Percentiles rank a stretch among this genome's conserved stretches.
These are phyloP conservation scores for Mycosphaerelloides madeirae DNA, from an alignment of 2,329 filamentous ascomycete species.

Conservation along the genomic window DNA sequence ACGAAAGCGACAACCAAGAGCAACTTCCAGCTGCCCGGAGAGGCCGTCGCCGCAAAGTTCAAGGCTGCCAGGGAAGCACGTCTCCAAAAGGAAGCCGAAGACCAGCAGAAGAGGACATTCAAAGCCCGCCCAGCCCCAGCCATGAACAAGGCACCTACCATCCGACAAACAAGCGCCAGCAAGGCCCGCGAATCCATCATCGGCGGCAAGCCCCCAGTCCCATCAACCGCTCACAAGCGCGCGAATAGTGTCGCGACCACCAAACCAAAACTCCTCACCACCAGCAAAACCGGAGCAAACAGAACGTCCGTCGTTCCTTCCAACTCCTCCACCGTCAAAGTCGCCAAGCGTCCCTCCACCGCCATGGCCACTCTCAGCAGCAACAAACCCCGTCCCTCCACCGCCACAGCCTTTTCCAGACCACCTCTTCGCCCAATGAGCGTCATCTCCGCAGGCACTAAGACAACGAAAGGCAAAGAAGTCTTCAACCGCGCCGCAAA, in stretches of 20 bases:
- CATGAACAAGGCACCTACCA: conserved; percentile 24
- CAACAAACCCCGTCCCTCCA: conserved; percentile 11
- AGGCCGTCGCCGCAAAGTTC: conserved; percentile 50
- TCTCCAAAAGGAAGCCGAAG: conserved; percentile 39
- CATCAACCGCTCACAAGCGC: conserved; percentile 14
- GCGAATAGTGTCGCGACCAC: conserved; percentile 22
- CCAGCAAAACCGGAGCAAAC: conserved; percentile 6
- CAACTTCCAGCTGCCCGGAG: conserved; percentile 50
- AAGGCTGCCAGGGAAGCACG: conserved; percentile 49
- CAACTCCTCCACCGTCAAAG: conserved; percentile 8
- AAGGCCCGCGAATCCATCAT: conserved; percentile 40
- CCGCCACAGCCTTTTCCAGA: neutral
- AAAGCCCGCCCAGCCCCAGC: conserved; percentile 45
- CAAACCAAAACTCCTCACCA: conserved; percentile 5
- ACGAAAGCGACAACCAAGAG: conserved; percentile 47
- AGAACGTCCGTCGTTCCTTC: conserved; percentile 10
- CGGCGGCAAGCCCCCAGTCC: conserved; percentile 12
- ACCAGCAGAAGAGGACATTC: conserved; percentile 37
- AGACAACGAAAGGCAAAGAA: conserved; percentile 40
- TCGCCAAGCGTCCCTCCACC: conserved; percentile 16
- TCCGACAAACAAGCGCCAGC: conserved; percentile 46
- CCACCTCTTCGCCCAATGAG: conserved; percentile 5
- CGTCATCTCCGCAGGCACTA: conserved; percentile 21
- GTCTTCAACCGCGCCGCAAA: conserved; percentile 43
- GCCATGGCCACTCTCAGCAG: conserved; percentile 12